Evolutionary conservation across 805 yeast genomes (phyloP).

Genomic region (Saturnispora hagleri): DNA sequence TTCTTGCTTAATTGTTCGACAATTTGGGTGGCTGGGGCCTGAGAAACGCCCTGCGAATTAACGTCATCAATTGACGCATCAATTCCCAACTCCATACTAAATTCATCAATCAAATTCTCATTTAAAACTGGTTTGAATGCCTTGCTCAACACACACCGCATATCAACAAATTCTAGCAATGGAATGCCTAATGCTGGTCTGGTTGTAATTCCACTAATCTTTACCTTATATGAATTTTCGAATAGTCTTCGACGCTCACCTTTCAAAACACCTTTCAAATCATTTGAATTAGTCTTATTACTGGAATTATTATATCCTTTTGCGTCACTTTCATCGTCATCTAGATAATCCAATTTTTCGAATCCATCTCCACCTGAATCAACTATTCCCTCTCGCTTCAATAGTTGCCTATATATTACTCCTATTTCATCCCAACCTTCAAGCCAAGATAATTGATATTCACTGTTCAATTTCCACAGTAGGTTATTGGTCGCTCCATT

Average conservation of each 20-base stretch:
- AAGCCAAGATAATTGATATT: slow-evolving; percentile 62
- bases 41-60: not conserved
- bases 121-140: slow-evolving; percentile 32
- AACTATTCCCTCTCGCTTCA: slow-evolving; percentile 12
- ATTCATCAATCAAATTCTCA: slow-evolving; percentile 28
- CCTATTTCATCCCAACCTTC: slow-evolving; percentile 61
- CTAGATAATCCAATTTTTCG: slow-evolving; percentile 14
- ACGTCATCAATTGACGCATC: slow-evolving; percentile 15
- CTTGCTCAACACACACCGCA: slow-evolving; percentile 39
- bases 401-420: slow-evolving; percentile 23
- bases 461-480: slow-evolving; percentile 35
- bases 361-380: slow-evolving; percentile 13
- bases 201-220: slow-evolving; percentile 24
- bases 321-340: slow-evolving; percentile 7
- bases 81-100: slow-evolving; percentile 27
- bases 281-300: slow-evolving; percentile 5
- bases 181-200: slow-evolving; percentile 47
- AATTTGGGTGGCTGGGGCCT: slow-evolving; percentile 9
- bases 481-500: slow-evolving; percentile 17
- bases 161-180: slow-evolving; percentile 45
- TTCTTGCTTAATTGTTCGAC: slow-evolving; percentile 21
- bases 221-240: slow-evolving; percentile 26
- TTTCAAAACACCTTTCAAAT: slow-evolving; percentile 20
- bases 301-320: slow-evolving; percentile 15
- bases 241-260: slow-evolving; percentile 23